Evolutionary conservation across 306 rosid genomes (phyloP).

Genomic region (Erythrophleum fordii): DNA sequence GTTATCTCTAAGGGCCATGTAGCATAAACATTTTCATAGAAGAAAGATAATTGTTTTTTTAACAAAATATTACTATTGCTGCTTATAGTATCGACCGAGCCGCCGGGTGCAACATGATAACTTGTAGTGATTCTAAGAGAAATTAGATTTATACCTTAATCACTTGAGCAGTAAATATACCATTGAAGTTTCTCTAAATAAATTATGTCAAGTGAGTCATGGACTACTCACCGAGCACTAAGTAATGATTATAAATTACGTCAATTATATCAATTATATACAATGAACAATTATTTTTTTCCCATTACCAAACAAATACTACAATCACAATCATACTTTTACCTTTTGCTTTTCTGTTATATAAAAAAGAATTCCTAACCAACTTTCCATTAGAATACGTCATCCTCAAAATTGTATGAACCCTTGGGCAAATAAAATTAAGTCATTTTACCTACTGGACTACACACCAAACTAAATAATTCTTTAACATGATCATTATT

Average conservation of each 20-base stretch:
- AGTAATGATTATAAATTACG: not conserved
- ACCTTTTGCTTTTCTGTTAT: constrained; percentile 24
- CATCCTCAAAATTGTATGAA: constrained; percentile 21
- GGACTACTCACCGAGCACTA: not conserved
- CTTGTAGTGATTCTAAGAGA: not conserved
- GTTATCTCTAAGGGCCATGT: too few species aligned
- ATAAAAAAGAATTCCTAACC: constrained; percentile 8
- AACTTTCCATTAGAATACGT: constrained; percentile 30
- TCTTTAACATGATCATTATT: not conserved
- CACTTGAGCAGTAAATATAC: not conserved
- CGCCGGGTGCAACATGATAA: too few species aligned
- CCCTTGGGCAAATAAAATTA: constrained; percentile 11
- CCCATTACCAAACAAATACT: constrained; percentile 35
- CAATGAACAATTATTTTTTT: too few species aligned
- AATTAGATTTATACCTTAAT: not conserved
- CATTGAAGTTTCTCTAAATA: not conserved
- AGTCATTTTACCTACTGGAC: not conserved
- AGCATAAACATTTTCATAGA: too few species aligned
- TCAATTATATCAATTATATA: not conserved
- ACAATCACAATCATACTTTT: constrained; percentile 46
- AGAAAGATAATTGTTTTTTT: too few species aligned
- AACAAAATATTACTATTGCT: too few species aligned
- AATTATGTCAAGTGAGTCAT: not conserved
- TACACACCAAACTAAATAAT: not conserved
- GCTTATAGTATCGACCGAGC: too few species aligned